Conservation (phyloP, 2,329 filamentous ascomycete species). For the Ophiobolus disseminans region DNA sequence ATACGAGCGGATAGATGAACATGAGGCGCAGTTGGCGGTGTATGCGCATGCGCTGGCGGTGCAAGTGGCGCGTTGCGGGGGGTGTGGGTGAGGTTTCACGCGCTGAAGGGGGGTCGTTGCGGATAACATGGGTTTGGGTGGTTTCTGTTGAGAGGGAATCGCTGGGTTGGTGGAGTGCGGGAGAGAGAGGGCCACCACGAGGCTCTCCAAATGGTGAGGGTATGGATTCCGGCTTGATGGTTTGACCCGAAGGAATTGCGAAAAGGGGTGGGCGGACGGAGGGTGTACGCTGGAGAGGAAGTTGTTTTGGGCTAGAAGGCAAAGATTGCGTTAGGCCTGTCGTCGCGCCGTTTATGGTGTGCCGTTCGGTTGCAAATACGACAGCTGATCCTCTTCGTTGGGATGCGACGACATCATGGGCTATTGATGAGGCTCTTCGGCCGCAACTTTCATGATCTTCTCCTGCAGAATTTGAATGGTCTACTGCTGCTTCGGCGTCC, state of each 20-base stretch:
- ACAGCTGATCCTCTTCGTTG: constrained; percentile 15
- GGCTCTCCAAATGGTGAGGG: background rate
- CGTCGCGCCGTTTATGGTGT: background rate
- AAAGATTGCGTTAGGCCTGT: constrained; percentile 11
- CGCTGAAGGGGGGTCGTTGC: background rate
- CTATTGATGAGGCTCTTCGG: constrained; percentile 19
- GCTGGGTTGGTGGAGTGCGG: background rate
- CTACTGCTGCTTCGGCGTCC: background rate
- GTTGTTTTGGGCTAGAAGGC: constrained; percentile 7
- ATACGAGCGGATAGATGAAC: constrained; percentile 78
- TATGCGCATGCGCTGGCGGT: constrained; percentile 61
- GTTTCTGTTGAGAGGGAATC: background rate
- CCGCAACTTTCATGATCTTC: constrained; percentile 14
- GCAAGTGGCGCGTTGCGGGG: constrained; percentile 16
- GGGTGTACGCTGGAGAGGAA: background rate
- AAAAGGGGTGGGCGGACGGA: constrained; percentile 9
- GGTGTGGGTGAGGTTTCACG: constrained; percentile 5
- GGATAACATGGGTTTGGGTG: background rate
- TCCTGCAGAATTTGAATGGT: background rate
- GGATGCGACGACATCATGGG: constrained; percentile 15
- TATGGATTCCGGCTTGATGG: constrained; percentile 4
- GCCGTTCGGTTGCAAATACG: constrained; percentile 2
- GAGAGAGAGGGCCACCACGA: background rate
- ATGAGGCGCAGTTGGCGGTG: constrained; percentile 73
- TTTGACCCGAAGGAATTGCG: constrained; percentile 13